A percentile compares a stretch with the other conserved stretches of the same genome.
Evolutionary conservation across 169 alveolate species (phyloP).

Genomic region (Plasmodium adleri): DNA sequence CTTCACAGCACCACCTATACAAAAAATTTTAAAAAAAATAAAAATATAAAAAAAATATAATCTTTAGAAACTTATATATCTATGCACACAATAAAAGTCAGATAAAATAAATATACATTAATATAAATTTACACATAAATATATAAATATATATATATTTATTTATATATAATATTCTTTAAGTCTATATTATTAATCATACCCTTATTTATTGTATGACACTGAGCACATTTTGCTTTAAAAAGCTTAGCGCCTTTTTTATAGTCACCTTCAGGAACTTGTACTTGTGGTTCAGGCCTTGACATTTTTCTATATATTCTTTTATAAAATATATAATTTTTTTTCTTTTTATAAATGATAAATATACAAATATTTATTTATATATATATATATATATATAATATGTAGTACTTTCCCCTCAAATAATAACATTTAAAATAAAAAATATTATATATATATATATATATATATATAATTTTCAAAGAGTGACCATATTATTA

Average conservation of each 20-base stretch:
- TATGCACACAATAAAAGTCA: no score
- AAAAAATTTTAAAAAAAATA: neutral
- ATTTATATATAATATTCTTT: conserved; percentile 1
- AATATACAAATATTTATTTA: no score
- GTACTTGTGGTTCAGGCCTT: conserved; percentile 92
- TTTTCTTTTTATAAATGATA: no score
- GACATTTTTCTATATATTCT: conserved; percentile 38
- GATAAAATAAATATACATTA: neutral
- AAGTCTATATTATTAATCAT: neutral
- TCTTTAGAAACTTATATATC: no score
- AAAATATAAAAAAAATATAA: neutral
- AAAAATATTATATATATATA: no score
- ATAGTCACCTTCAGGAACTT: conserved; percentile 93
- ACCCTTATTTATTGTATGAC: conserved; percentile 93
- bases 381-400: no score
- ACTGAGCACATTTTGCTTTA: conserved; percentile 95
- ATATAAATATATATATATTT: neutral
- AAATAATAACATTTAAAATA: no score
- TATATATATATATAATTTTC: no score
- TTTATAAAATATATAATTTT: neutral
- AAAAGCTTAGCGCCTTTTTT: conserved; percentile 92
- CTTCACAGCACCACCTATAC: conserved; percentile 91
- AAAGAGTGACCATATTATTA: no score
- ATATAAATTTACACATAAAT: neutral
- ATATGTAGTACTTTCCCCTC: no score